Conservation (phyloP, 2,329 filamentous ascomycete genomes). For the Exophiala alcalophila region DNA sequence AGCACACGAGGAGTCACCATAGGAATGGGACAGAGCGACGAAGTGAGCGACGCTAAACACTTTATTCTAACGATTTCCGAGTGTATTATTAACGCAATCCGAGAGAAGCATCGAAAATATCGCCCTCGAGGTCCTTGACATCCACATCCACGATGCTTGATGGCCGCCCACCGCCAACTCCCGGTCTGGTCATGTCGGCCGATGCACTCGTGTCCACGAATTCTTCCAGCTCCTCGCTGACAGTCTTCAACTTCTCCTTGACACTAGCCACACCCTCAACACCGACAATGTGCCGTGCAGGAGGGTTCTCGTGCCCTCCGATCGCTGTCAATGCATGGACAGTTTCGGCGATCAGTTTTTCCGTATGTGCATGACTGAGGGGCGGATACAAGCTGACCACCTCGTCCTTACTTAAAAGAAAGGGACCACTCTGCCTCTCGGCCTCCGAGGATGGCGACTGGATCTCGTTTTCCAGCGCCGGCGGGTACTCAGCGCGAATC, state of each 20-base stretch:
- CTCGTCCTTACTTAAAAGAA: constrained; percentile 33
- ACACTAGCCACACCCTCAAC: constrained; percentile 82
- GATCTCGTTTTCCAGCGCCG: constrained; percentile 29
- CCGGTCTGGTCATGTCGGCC: constrained; percentile 56
- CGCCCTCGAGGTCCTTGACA: constrained; percentile 19
- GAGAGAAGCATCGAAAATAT: constrained; percentile 19
- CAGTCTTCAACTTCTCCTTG: constrained; percentile 93
- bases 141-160: constrained; percentile 19
- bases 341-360: constrained; percentile 78
- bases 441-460: constrained; percentile 27
- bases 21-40: constrained; percentile 13
- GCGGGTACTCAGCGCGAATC: constrained; percentile 45
- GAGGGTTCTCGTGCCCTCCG: constrained; percentile 92
- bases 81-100: constrained; percentile 3
- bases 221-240: constrained; percentile 93
- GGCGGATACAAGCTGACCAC: constrained; percentile 71
- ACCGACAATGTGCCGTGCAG: constrained; percentile 88
- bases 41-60: constrained; percentile 5
- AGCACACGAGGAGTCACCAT: no score
- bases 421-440: constrained; percentile 29
- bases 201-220: constrained; percentile 87
- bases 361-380: constrained; percentile 64
- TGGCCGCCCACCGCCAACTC: constrained; percentile 7
- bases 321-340: constrained; percentile 89
- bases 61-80: constrained; percentile 2